phyloP scores from a whole-genome alignment of 108 stramenopile species.

The Craspedostauros australis region DNA sequence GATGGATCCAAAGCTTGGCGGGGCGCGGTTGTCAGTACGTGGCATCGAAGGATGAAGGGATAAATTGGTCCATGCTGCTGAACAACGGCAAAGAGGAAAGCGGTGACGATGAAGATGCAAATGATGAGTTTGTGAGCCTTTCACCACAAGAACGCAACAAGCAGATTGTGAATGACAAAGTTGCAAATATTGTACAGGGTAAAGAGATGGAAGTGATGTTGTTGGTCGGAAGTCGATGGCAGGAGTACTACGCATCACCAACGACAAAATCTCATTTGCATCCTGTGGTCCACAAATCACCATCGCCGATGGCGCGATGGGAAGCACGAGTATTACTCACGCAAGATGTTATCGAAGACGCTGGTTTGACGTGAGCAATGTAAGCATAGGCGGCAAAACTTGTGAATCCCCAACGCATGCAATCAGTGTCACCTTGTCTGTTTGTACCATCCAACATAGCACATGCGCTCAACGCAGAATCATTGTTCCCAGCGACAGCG shows the following conservation, averaged over 20 bases:
- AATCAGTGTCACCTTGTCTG: too few species aligned
- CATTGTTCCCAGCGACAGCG: too few species aligned
- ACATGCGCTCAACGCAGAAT: too few species aligned
- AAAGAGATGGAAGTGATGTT: slow-evolving; percentile 41
- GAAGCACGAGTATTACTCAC: too few species aligned
- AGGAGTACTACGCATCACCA: slow-evolving; percentile 9
- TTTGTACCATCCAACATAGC: too few species aligned
- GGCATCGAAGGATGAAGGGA: neutral
- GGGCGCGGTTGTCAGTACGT: slow-evolving; percentile 63
- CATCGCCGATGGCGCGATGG: too few species aligned
- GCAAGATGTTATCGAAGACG: too few species aligned
- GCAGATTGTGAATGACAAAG: slow-evolving; percentile 1
- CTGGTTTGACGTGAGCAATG: too few species aligned
- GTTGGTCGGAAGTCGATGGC: slow-evolving; percentile 41
- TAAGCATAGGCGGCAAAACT: too few species aligned
- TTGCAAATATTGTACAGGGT: slow-evolving; percentile 16
- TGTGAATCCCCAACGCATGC: too few species aligned
- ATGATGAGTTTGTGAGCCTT: slow-evolving; percentile 27
- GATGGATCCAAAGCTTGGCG: slow-evolving; percentile 47
- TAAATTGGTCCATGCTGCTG: slow-evolving; percentile 3
- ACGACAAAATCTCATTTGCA: too few species aligned
- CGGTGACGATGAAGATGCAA: slow-evolving; percentile 22
- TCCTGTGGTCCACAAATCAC: too few species aligned
- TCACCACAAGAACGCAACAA: slow-evolving; percentile 11
- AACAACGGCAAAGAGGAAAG: slow-evolving; percentile 29